Percentiles rank a stretch among this genome's conserved stretches.
These are phyloP conservation scores for Fusarium temperatum DNA, from an alignment of 2,329 filamentous ascomycete genomes.

Conservation along the genomic window DNA sequence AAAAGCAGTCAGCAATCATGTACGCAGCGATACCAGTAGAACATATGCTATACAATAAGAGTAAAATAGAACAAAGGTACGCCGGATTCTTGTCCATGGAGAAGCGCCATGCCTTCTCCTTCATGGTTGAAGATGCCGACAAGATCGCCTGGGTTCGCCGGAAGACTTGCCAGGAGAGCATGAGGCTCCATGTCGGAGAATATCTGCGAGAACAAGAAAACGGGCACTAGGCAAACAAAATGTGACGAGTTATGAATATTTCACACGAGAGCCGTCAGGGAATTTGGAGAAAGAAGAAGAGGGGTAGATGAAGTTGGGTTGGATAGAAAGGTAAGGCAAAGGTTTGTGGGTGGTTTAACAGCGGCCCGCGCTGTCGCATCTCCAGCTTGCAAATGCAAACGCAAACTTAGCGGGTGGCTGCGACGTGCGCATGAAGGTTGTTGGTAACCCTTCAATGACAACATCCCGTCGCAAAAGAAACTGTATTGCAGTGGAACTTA, in stretches of 20 bases:
- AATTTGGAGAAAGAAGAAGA: neutral
- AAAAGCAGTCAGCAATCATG: slow-evolving; percentile 18
- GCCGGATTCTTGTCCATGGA: slow-evolving; percentile 27
- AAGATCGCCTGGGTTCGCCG: slow-evolving; percentile 27
- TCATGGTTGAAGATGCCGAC: slow-evolving; percentile 34
- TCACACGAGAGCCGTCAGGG: neutral
- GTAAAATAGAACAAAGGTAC: slow-evolving; percentile 36
- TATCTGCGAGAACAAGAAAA: slow-evolving; percentile 2
- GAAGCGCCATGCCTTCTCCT: slow-evolving; percentile 34
- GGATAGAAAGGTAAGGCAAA: neutral
- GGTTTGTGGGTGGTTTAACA: slow-evolving; percentile 25
- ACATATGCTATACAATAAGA: slow-evolving; percentile 38
- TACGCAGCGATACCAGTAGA: neutral
- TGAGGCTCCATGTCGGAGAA: slow-evolving; percentile 13
- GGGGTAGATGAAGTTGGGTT: neutral
- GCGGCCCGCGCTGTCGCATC: slow-evolving; percentile 18
- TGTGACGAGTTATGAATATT: neutral
- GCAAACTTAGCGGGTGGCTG: slow-evolving; percentile 21
- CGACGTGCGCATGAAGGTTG: slow-evolving; percentile 18
- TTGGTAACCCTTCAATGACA: slow-evolving; percentile 1
- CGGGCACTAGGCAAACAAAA: neutral
- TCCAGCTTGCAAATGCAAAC: slow-evolving; percentile 21
- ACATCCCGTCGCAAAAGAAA: neutral
- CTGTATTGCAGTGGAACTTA: slow-evolving; percentile 48
- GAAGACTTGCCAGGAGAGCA: slow-evolving; percentile 4